Evolutionary conservation across 179 eudicot genomes (phyloP).

Genomic region (Beta macrorhiza): DNA sequence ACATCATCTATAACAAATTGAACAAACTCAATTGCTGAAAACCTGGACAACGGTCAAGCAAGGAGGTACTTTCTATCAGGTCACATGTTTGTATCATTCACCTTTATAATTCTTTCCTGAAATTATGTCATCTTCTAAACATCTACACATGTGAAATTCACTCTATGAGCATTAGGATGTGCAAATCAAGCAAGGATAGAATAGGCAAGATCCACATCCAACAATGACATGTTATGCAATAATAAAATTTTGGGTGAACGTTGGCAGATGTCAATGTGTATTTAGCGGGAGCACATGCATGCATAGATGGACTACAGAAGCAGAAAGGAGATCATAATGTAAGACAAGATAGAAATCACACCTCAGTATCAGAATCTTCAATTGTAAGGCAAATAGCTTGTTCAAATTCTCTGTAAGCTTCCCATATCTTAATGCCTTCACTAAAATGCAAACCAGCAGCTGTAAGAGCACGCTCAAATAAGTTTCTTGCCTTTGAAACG

Average conservation of each 20-base stretch:
- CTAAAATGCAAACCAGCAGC: constrained; percentile 86
- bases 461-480: constrained; percentile 91
- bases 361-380: constrained; percentile 63
- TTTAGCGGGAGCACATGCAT: constrained; percentile 1
- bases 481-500: constrained; percentile 65
- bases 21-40: background rate
- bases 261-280: background rate
- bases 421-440: constrained; percentile 87
- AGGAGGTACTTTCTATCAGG: background rate
- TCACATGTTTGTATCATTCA: background rate
- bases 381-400: constrained; percentile 54
- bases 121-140: background rate
- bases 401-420: constrained; percentile 81
- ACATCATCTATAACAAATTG: background rate
- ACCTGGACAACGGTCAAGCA: background rate
- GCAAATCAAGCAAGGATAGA: background rate
- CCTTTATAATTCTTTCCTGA: background rate
- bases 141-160: background rate
- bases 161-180: background rate
- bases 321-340: background rate
- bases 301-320: background rate
- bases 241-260: background rate
- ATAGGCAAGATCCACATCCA: background rate
- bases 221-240: background rate
- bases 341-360: constrained; percentile 23